Conservation (phyloP, 192 early-diverging fungal genomes). For the Coemansia erecta region DNA sequence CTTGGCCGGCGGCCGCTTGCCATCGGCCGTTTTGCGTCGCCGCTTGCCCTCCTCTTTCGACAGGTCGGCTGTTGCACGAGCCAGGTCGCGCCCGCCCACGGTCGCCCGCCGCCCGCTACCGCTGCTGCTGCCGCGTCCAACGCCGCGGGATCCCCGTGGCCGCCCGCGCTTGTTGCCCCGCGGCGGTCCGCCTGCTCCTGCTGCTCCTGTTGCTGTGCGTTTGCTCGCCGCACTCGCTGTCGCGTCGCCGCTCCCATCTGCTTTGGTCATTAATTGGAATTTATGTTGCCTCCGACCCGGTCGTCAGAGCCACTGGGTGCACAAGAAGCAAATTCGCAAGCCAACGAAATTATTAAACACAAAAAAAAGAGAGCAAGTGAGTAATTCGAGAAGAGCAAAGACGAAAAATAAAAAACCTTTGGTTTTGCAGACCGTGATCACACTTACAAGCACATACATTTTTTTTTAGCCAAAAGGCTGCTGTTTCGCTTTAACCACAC, state of each 20-base stretch:
- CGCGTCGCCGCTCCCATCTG: not conserved
- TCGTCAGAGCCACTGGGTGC: conserved; percentile 1
- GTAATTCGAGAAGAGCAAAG: not conserved
- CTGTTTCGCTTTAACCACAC: too few species aligned
- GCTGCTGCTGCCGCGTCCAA: not conserved
- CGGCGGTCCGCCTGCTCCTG: not conserved
- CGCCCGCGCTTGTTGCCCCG: conserved; percentile 14
- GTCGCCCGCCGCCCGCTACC: not conserved
- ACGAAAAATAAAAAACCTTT: too few species aligned
- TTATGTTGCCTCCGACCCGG: not conserved
- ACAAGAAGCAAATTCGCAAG: not conserved
- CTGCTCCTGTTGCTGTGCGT: not conserved
- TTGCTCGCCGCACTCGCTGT: not conserved
- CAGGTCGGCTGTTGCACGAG: not conserved
- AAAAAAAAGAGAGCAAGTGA: not conserved
- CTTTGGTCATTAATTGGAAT: not conserved
- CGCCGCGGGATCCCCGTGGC: conserved; percentile 4
- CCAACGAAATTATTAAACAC: too few species aligned
- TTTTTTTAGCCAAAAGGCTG: too few species aligned
- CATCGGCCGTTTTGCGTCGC: conserved; percentile 25
- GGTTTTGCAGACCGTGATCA: too few species aligned
- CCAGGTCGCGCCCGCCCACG: not conserved
- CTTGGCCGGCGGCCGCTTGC: not conserved
- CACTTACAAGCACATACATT: too few species aligned
- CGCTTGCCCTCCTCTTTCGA: conserved; percentile 18